phyloP scores from a whole-genome alignment of 2,329 filamentous ascomycete species.

The Juglanconis oblonga region DNA sequence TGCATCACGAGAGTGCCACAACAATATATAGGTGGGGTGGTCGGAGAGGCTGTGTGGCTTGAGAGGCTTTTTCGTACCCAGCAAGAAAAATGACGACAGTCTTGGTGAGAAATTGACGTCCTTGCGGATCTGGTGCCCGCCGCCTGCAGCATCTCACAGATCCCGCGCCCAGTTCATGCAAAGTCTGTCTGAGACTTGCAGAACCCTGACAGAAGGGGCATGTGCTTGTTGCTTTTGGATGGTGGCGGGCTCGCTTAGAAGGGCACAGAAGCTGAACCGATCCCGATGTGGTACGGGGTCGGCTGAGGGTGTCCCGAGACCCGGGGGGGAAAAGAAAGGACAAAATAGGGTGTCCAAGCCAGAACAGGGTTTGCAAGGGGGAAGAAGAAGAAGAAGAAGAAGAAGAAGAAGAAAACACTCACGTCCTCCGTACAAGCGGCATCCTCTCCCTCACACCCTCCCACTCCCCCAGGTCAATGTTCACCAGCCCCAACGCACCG shows the following conservation, averaged over 20 bases:
- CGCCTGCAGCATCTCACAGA: too few relatives aligned
- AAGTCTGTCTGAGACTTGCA: not conserved
- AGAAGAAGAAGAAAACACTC: conserved; percentile 29
- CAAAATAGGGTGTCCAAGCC: not conserved
- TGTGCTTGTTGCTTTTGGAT: not conserved
- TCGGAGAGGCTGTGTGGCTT: too few relatives aligned
- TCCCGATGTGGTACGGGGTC: not conserved
- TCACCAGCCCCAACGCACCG: conserved; percentile 52
- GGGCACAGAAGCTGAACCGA: not conserved
- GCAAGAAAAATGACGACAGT: too few relatives aligned
- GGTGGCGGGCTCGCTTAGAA: not conserved
- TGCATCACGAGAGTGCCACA: too few relatives aligned
- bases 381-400: not conserved
- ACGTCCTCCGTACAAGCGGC: conserved; percentile 51
- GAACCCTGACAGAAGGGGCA: too few relatives aligned
- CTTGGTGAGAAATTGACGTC: too few relatives aligned
- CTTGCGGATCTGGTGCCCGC: too few relatives aligned
- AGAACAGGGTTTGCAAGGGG: not conserved
- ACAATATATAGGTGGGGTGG: too few relatives aligned
- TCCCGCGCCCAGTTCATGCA: too few relatives aligned
- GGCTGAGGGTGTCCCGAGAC: not conserved
- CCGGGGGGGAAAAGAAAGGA: not conserved
- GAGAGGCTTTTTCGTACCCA: too few relatives aligned
- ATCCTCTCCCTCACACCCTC: conserved; percentile 48
- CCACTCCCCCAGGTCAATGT: conserved; percentile 48